phyloP scores from a whole-genome alignment of 108 stramenopile species.

The Pseudonitzschia multiseries region DNA sequence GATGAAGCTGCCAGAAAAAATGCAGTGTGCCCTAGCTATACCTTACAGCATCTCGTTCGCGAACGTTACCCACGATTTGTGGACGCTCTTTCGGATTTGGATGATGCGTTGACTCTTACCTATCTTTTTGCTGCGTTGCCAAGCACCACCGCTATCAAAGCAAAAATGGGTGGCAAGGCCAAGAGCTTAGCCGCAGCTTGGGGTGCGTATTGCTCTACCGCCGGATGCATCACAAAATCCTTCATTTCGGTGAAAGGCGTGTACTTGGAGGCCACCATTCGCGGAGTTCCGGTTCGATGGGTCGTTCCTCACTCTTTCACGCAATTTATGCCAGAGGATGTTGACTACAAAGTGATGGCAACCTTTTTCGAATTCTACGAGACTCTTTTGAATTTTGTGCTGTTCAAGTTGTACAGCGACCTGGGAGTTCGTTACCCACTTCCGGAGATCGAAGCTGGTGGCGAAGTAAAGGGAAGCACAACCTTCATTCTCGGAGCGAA shows the following conservation, averaged over 20 bases:
- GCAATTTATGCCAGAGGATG: conserved; percentile 89
- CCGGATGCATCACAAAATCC: conserved; percentile 86
- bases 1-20: conserved; percentile 85
- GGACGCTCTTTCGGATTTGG: conserved; percentile 95
- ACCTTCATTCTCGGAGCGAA: conserved; percentile 72
- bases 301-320: conserved; percentile 96
- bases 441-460: conserved; percentile 46
- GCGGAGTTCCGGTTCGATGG: conserved; percentile 85
- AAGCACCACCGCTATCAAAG: conserved; percentile 63
- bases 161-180: conserved; percentile 82
- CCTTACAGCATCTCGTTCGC: conserved; percentile 94
- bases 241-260: conserved; percentile 99
- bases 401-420: conserved; percentile 94
- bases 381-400: conserved; percentile 88
- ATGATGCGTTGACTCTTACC: conserved; percentile 94
- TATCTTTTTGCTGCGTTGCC: conserved; percentile 95
- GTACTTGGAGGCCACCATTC: conserved; percentile 90
- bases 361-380: conserved; percentile 99
- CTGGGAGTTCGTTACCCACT: conserved; percentile 90
- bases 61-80: conserved; percentile 98
- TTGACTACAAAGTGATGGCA: conserved; percentile 97
- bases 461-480: conserved; percentile 54
- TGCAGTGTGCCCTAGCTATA: conserved; percentile 83
- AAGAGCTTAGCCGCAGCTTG: conserved; percentile 85
- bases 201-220: conserved; percentile 90